Base-by-base conservation (phyloP, 148 eudicot genomes). In the Pouteria glomerata region DNA sequence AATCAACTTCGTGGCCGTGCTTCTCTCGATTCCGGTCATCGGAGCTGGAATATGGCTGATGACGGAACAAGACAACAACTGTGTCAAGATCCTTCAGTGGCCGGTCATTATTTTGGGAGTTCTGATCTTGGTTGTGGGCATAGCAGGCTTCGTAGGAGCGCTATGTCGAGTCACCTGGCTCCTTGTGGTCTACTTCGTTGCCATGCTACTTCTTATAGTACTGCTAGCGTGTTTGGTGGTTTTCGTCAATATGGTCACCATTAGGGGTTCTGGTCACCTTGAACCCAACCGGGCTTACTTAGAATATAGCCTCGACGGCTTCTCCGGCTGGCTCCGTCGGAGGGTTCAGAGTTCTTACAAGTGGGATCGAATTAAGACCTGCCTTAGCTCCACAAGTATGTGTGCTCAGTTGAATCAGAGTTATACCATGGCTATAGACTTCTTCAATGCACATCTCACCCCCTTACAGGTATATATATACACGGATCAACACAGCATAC, bases 41-140 rank as follows among this genome's bases (percentile, higher is more conserved):
- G 95, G 90, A 0, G 71, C 89, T 7, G 98, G 98, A 10, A 89
- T 90, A 59, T 90, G 95, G 97, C 85, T 93, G 21, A 70, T 91
- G 4, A 84, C 79, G 4, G 75, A 85, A 69, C 83, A 87, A 0
- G 95, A 87, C 19, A 90, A 89, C 64, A 80, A 90, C 0, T 90
- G 98, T 14, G 83, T 90, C 3, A 86, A 81, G 39, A 73, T 87
- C 78, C 79, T 93, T 4, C 95, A 93, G 81, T 87, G 92, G 91
- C 98, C 98, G 0, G 85, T 93, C 24, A 90, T 93, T 10, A 69
- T 90, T 18, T 62, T 90, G 0, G 98, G 98, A n/a, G 78, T 91
- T 8, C 52, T 81, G n/a, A 84, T 88, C 65, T 70, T 93, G 37
- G 63, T 81, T 0, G 89, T 89, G 23, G 89, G 88, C 14, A 53